Base-by-base conservation (phyloP, 2,329 filamentous ascomycete species). In the Colletotrichum liaoningense region DNA sequence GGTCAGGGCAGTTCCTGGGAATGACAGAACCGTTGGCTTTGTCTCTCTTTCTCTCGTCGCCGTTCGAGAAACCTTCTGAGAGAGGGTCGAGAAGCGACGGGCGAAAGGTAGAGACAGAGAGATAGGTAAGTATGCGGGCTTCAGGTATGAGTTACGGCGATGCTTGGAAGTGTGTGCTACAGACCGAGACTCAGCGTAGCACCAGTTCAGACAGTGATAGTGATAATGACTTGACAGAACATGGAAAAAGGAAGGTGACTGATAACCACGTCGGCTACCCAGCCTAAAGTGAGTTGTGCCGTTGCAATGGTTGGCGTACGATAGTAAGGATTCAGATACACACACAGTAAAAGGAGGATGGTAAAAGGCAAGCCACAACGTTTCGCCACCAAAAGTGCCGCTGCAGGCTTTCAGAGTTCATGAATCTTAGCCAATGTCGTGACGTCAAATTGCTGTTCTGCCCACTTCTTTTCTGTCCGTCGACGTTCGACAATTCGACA, bases 361-460 rank as follows among this genome's bases (percentile, higher is more conserved):
- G 24, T 52, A 67, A 52, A 57, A 30, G 22, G 55, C 63, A 42
- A 28, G 49, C 24, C 33, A 19, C 28, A 55, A 38, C 55, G 56
- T 62, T 60, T 67, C 63, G 63, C 63, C 63, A 56, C 52, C 33
- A 26, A 16, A 56, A 26, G 30, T 26, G 49, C 49, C 16, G 52
- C 26, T 28, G 30, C 24, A 38, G 19, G n/a, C 62, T 56, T 33
- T 35, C 4, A 11, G 33, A 35, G 33, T 35, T 72, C 26, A 11
- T 30, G 19, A 64, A 54, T 38, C 69, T 65, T 28, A 49, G 58
- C 69, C 60, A 60, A 49, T 69, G 60, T 55, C 69, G 70, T 73
- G 70, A 70, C 67, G 67, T 73, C 67, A 72, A 64, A 69, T 46
- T 42, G 59, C 33, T 69, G 42, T 24, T 42, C 58, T 69, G 38